Conservation (phyloP, 768 basidiomycete genomes). For the Neoboletus magnificus region DNA sequence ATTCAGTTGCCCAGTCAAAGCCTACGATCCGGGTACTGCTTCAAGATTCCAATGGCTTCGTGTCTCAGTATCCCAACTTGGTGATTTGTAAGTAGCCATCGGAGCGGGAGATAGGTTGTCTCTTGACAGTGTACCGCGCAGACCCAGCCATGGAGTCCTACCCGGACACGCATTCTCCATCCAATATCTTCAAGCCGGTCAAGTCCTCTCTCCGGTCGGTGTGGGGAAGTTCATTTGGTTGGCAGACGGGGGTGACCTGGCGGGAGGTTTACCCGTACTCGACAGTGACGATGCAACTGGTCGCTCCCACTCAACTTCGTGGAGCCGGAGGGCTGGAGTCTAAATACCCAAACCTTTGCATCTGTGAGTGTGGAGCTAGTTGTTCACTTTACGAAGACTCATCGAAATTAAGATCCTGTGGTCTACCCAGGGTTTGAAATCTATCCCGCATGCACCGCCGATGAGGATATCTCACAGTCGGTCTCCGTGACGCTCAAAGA, state of each 20-base stretch:
- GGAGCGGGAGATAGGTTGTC: background rate
- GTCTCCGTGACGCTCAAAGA: background rate
- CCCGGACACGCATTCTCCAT: slow-evolving; percentile 33
- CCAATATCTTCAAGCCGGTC: background rate
- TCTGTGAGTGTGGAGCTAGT: slow-evolving; percentile 14
- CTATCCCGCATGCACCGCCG: slow-evolving; percentile 32
- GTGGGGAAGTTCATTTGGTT: slow-evolving; percentile 22
- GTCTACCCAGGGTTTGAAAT: slow-evolving; percentile 41
- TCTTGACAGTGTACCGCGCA: slow-evolving; percentile 13
- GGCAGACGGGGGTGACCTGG: slow-evolving; percentile 16
- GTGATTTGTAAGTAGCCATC: slow-evolving; percentile 28
- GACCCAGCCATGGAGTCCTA: slow-evolving; percentile 36
- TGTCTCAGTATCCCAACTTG: slow-evolving; percentile 25
- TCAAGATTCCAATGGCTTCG: slow-evolving; percentile 7
- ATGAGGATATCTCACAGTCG: slow-evolving; percentile 1
- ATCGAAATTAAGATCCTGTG: slow-evolving; percentile 32
- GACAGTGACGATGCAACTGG: background rate
- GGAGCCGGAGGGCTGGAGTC: slow-evolving; percentile 7
- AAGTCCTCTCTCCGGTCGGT: background rate
- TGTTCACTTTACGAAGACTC: background rate
- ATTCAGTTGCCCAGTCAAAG: slow-evolving; percentile 3
- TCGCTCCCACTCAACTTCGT: slow-evolving; percentile 5
- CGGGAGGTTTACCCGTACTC: slow-evolving; percentile 17
- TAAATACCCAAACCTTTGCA: slow-evolving; percentile 14
- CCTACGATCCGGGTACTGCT: slow-evolving; percentile 2